These are phyloP conservation scores for Hevea brasiliensis DNA, from an alignment of 345 rosid genomes.

Conservation along the genomic window DNA sequence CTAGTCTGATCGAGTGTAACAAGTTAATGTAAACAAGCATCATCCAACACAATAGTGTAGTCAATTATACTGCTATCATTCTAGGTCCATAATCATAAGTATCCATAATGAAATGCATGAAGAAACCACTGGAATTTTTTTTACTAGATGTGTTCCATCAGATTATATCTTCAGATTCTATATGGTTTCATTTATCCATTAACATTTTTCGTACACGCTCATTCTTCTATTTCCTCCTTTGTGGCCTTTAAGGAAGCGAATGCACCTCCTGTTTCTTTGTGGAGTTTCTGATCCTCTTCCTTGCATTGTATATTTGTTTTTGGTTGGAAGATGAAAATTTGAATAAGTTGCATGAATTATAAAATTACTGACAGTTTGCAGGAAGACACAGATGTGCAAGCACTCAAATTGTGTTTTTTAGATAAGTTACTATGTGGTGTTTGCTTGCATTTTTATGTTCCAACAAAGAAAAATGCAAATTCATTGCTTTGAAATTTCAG, in stretches of 20 bases:
- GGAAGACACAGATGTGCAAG: not conserved
- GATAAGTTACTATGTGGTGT: not conserved
- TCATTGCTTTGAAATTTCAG: conserved; percentile 37
- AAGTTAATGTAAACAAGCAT: too few species aligned
- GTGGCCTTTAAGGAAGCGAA: not conserved
- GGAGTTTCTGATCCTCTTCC: not conserved
- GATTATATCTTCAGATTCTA: too few species aligned
- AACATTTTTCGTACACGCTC: too few species aligned
- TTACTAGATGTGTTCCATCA: too few species aligned
- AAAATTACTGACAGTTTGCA: not conserved
- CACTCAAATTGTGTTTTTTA: not conserved
- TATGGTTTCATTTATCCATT: too few species aligned
- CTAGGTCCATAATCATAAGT: not conserved
- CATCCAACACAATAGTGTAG: too few species aligned
- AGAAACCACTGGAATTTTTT: not conserved
- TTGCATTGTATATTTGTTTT: too few species aligned
- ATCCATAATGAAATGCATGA: not conserved
- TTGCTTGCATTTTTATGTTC: not conserved
- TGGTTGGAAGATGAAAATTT: not conserved
- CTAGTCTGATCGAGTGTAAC: not conserved
- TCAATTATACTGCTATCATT: too few species aligned
- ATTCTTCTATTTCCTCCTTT: not conserved
- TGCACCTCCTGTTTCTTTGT: not conserved
- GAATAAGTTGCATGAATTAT: not conserved
- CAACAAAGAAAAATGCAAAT: not conserved